Evolutionary conservation across 1,284 basidiomycete species (phyloP).

Genomic region (Kwoniella shivajii): DNA sequence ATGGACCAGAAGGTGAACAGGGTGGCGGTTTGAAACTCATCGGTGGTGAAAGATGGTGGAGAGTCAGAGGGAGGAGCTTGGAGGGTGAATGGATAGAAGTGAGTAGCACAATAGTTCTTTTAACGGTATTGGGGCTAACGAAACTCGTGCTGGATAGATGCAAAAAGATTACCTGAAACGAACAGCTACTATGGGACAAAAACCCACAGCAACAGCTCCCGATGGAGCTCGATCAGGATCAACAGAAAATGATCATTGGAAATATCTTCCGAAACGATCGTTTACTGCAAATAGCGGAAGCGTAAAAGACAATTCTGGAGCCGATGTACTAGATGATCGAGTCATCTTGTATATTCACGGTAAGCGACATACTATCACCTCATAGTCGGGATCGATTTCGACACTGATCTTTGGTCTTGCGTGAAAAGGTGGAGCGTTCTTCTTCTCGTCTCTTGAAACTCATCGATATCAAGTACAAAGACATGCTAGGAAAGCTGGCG

Average conservation of each 20-base stretch:
- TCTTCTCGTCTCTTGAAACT: conserved; percentile 47
- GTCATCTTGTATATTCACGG: conserved; percentile 54
- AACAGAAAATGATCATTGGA: conserved; percentile 5
- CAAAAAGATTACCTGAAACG: conserved; percentile 55
- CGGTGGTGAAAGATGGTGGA: conserved; percentile 95
- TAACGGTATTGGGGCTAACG: not conserved
- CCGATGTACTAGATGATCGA: conserved; percentile 44
- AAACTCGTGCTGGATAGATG: conserved; percentile 41
- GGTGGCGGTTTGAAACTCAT: conserved; percentile 55
- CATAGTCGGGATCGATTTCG: conserved; percentile 4
- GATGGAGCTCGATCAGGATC: not conserved
- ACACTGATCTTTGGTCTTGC: not conserved
- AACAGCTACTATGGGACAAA: conserved; percentile 17
- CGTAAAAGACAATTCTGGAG: conserved; percentile 42
- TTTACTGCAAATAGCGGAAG: conserved; percentile 24
- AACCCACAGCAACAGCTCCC: conserved; percentile 16
- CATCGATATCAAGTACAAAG: conserved; percentile 76
- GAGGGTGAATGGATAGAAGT: conserved; percentile 84
- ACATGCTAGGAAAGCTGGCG: conserved; percentile 85
- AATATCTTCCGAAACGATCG: conserved; percentile 25
- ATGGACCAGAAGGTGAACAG: conserved; percentile 36
- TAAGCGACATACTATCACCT: conserved; percentile 18
- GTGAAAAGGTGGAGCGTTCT: conserved; percentile 51
- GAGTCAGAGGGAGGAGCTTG: conserved; percentile 71
- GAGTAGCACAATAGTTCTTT: conserved; percentile 10